Evolutionary conservation across 2,329 filamentous ascomycete genomes (phyloP), one percentile per base, ranked within the genome.

Genomic region (Aspergillus eucalypticola): DNA sequence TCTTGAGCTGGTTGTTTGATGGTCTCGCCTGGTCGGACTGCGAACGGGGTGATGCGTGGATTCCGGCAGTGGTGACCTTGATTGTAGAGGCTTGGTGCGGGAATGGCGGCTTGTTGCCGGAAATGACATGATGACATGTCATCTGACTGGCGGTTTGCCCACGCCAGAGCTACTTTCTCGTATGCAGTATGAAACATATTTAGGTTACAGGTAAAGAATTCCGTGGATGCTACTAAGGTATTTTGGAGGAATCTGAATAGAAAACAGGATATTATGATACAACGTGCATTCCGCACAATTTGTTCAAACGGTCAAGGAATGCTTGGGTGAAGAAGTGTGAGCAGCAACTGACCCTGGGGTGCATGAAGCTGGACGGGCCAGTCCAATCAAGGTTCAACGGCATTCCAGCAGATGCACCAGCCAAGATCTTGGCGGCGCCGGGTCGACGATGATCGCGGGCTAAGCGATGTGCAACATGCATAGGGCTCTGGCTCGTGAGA

Each of bases 391-490:
- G 41, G 41, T 44, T 44, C 41, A 44, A 44, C 41, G 41, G 41
- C 41, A 56, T 46, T 39, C 60, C 25, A 53, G 29, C 38, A 63
- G 44, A 39, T 15, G 55, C 39, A 59, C 49, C n/a, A 52, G 61
- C 59, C 61, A 61, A 63, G 59, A 39, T 59, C 52, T 48, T 61
- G 60, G 55, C 51, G 55, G 50, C 56, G 59, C 52, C 25, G 52
- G 54, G 44, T 32, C 51, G 29, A 35, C 51, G 49, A 17, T 46
- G 11, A 46, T 53, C 19, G 53, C 46, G 53, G 55, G 55, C 39
- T 52, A 61, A 46, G 54, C 52, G 59, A 59, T 52, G 52, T 35
- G 15, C 17, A 19, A 27, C 32, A 15, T 29, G 32, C 38, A 27
- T 32, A 49, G 35, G 38, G 44, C 52, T 19, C 57, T 35, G 54